Evolutionary conservation across 208 protist species (phyloP).

Genomic region (Wallacemonas sp.): DNA sequence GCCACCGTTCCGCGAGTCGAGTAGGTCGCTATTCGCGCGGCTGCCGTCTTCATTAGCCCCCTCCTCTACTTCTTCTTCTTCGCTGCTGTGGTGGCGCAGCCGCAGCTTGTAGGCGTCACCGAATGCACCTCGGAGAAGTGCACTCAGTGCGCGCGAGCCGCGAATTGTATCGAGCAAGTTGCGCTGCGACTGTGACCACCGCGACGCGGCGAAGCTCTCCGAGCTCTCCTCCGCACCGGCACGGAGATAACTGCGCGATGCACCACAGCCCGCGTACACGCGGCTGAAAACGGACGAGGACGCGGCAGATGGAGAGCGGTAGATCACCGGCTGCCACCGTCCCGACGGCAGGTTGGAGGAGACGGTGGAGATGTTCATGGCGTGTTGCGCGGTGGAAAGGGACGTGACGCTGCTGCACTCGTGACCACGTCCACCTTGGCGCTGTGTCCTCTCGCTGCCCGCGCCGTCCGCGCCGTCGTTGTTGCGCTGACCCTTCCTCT

Average conservation of each 20-base stretch:
- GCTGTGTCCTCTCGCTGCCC: neutral
- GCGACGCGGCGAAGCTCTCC: neutral
- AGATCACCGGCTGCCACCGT: conserved; percentile 1
- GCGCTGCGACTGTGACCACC: neutral
- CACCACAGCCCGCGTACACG: no score
- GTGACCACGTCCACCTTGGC: neutral
- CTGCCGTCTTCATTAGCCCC: no score
- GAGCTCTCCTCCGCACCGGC: neutral
- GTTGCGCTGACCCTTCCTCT: neutral
- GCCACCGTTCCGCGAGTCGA: no score
- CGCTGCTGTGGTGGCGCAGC: neutral
- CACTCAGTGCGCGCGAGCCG: neutral
- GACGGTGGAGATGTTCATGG: neutral
- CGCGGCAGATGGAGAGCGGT: no score
- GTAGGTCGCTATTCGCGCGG: no score
- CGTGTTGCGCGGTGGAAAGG: neutral
- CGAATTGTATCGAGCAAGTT: neutral
- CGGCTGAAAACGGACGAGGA: no score
- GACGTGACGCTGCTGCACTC: no score
- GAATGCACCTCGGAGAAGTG: neutral
- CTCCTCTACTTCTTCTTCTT: no score
- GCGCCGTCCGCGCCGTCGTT: no score
- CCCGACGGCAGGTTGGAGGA: neutral
- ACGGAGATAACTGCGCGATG: neutral
- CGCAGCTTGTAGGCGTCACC: neutral